Conservation (phyloP, 179 eudicot species). For the Silene coronaria region DNA sequence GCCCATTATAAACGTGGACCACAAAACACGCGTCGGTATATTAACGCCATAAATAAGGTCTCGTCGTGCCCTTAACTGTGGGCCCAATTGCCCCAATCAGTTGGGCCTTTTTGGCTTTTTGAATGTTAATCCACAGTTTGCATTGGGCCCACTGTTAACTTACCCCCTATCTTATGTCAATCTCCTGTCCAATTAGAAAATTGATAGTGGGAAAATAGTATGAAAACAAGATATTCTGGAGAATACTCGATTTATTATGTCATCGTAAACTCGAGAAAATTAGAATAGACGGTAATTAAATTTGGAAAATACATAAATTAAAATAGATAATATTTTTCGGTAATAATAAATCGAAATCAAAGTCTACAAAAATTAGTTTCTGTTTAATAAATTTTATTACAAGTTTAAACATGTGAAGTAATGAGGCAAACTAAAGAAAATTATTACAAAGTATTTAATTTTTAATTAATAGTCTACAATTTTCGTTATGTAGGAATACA, state of each 20-base stretch:
- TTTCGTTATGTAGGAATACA: too few relatives aligned
- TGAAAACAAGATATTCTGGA: not conserved
- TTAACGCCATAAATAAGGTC: constrained; percentile 1
- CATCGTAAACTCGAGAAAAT: too few relatives aligned
- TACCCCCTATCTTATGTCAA: constrained; percentile 18
- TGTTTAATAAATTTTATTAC: too few relatives aligned
- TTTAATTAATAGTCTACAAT: too few relatives aligned
- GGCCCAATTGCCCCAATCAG: constrained; percentile 29
- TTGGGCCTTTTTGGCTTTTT: constrained; percentile 30
- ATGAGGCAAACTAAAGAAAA: too few relatives aligned
- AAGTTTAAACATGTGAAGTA: too few relatives aligned
- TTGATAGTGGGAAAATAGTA: not conserved
- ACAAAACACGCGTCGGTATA: constrained; percentile 27
- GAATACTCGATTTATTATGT: too few relatives aligned
- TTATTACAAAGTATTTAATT: too few relatives aligned
- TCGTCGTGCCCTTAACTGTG: constrained; percentile 18
- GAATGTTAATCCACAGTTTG: constrained; percentile 18
- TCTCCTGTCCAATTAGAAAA: constrained; percentile 28
- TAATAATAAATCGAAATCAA: too few relatives aligned
- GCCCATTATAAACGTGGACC: constrained; percentile 16
- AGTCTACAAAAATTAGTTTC: too few relatives aligned
- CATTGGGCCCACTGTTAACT: constrained; percentile 9
- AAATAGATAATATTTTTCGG: constrained; percentile 16
- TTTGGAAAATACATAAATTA: too few relatives aligned
- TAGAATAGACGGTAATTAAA: too few relatives aligned